phyloP scores from a whole-genome alignment of 306 rosid species.

The Oxytropis ochrocephala region DNA sequence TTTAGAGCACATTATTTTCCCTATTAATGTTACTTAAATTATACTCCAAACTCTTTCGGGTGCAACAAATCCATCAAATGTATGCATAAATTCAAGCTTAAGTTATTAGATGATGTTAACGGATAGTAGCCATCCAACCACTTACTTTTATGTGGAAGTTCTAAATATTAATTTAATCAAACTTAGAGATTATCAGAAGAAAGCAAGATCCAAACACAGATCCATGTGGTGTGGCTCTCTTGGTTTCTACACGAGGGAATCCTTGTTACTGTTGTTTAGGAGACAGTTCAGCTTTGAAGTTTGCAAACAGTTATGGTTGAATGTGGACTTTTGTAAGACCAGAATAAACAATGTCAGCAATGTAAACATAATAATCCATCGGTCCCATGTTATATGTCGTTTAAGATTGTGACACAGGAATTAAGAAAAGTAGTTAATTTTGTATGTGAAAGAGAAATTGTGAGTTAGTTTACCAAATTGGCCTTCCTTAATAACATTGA shows the following conservation, averaged over 20 bases:
- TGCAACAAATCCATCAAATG: slow-evolving; percentile 28
- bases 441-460: no score
- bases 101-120: neutral
- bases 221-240: neutral
- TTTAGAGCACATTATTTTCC: slow-evolving; percentile 20
- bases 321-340: slow-evolving; percentile 15
- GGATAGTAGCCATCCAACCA: slow-evolving; percentile 13
- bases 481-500: no score
- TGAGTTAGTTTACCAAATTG: no score
- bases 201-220: neutral
- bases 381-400: no score
- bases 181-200: slow-evolving; percentile 1
- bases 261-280: slow-evolving; percentile 20
- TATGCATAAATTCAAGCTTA: neutral
- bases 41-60: slow-evolving; percentile 17
- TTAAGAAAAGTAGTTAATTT: no score
- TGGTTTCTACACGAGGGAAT: neutral
- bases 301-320: slow-evolving; percentile 17
- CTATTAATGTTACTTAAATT: neutral
- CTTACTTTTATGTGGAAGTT: slow-evolving; percentile 9
- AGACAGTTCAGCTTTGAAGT: slow-evolving; percentile 24
- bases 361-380: neutral
- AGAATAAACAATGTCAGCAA: slow-evolving; percentile 14
- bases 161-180: slow-evolving; percentile 18
- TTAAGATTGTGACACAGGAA: no score